Evolutionary conservation across 1,139 yeast genomes (phyloP).

Genomic region (Saccharomycopsis phalli): DNA sequence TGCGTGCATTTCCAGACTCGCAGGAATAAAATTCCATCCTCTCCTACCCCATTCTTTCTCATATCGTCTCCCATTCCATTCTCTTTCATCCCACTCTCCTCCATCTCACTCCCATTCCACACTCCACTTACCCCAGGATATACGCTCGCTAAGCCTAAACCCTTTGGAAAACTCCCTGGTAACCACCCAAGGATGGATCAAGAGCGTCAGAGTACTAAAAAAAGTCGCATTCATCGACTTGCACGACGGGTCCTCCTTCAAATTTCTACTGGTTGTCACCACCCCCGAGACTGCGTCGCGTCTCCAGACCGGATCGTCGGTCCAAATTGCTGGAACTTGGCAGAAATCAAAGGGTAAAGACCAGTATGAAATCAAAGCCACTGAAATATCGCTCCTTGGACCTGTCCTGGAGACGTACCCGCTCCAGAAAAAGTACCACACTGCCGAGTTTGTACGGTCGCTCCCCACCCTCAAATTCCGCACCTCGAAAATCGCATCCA

Average conservation of each 20-base stretch:
- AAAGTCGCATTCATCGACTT: conserved; percentile 74
- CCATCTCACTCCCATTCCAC: too few relatives aligned
- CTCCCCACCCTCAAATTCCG: conserved; percentile 76
- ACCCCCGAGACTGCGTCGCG: conserved; percentile 29
- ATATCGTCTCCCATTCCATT: not conserved
- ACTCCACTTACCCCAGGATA: too few relatives aligned
- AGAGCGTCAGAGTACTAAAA: conserved; percentile 61
- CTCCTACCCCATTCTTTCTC: not conserved
- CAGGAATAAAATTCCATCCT: not conserved
- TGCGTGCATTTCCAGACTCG: too few relatives aligned
- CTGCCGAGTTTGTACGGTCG: conserved; percentile 56
- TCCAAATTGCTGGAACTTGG: conserved; percentile 38
- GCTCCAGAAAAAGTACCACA: conserved; percentile 68
- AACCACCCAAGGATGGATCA: conserved; percentile 54
- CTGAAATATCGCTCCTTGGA: conserved; percentile 38
- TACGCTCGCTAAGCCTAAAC: too few relatives aligned
- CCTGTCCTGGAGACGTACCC: conserved; percentile 61
- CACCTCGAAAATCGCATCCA: conserved; percentile 53
- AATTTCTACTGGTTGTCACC: conserved; percentile 46
- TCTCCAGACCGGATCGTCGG: conserved; percentile 36
- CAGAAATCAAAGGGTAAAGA: conserved; percentile 35
- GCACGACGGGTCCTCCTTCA: conserved; percentile 60
- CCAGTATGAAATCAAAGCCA: conserved; percentile 40
- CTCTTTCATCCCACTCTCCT: not conserved
- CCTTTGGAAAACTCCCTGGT: conserved; percentile 20